phyloP scores from a whole-genome alignment of 371 early-diverging fungal species.

The Mortierella sp. region DNA sequence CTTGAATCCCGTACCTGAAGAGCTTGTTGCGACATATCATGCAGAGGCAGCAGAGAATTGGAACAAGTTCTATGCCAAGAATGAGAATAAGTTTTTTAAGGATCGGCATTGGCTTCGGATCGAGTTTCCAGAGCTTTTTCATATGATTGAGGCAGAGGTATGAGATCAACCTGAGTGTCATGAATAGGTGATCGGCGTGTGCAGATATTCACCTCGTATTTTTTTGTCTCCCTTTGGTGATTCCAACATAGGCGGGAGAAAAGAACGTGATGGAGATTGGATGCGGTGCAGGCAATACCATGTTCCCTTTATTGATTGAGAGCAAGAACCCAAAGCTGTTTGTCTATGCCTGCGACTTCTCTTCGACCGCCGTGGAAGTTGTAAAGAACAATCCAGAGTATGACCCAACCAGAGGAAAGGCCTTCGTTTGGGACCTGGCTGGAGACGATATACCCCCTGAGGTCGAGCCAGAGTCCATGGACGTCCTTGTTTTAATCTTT shows the following conservation, averaged over 20 bases:
- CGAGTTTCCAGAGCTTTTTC: conserved; percentile 89
- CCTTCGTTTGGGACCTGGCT: conserved; percentile 88
- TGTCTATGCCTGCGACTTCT: conserved; percentile 89
- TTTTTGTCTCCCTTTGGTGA: conserved; percentile 12
- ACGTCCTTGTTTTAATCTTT: conserved; percentile 84
- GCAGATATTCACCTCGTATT: too few species aligned
- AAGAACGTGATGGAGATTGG: conserved; percentile 83
- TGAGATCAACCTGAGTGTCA: neutral
- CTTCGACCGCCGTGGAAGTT: conserved; percentile 81
- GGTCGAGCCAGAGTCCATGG: conserved; percentile 74
- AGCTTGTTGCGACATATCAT: conserved; percentile 44
- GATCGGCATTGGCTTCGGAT: conserved; percentile 96
- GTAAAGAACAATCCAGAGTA: conserved; percentile 62
- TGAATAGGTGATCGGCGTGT: too few species aligned
- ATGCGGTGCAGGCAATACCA: conserved; percentile 97
- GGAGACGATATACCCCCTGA: conserved; percentile 70
- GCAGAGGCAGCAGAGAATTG: conserved; percentile 54
- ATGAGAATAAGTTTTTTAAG: conserved; percentile 93
- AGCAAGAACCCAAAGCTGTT: conserved; percentile 71
- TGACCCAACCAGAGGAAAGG: conserved; percentile 69
- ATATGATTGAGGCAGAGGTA: conserved; percentile 51
- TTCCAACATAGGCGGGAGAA: conserved; percentile 54
- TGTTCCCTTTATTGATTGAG: conserved; percentile 88
- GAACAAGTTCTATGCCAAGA: conserved; percentile 91
- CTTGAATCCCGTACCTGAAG: conserved; percentile 33